Base-by-base conservation (phyloP, 2,329 filamentous ascomycete genomes). In the Alternaria conjuncta region DNA sequence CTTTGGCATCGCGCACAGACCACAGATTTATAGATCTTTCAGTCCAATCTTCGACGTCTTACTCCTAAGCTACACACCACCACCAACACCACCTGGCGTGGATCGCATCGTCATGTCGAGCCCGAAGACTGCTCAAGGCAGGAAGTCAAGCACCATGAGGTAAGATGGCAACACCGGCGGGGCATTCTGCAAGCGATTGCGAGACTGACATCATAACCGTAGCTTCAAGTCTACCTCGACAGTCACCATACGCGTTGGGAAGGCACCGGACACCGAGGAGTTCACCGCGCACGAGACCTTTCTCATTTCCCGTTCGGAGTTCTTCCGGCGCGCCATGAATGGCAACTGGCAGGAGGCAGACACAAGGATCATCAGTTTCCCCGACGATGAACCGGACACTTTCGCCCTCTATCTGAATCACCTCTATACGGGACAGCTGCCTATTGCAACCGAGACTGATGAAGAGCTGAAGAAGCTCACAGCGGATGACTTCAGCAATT, bases 311-410 rank as follows among this genome's bases (percentile, higher is more conserved):
- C 63, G 55, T 15, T 69, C 70, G 0, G 56, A 58, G 15, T 72
- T 70, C 59, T 70, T 72, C 49, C 57, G 56, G 11, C 55, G 58
- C 5, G 70, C 67, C 3, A 46, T 71, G 57, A 66, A 65, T 13
- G 65, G 67, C 2, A 58, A 53, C 4, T 72, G 68, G 66, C 18
- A 28, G 11, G 68, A 72, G 28, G 18, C 55, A 1, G 45, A 62
- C 4, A 46, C 62, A 15, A 32, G 61, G 2, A 25, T 57, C 11
- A 28, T 71, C 20, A 51, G 18, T 1, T 15, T 72, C 6, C 55
- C 60, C 2, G 55, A 68, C 2, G 67, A 70, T 6, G 21, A 65
- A 4, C 60, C 65, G 0, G 20, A 61, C 1, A 55, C 23, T 2
- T 71, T 72, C 54, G 60, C 20, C 4, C 21, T 64, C n/a, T 72